phyloP scores from a whole-genome alignment of 2,329 filamentous ascomycete genomes.

The Clonostachys rosea region DNA sequence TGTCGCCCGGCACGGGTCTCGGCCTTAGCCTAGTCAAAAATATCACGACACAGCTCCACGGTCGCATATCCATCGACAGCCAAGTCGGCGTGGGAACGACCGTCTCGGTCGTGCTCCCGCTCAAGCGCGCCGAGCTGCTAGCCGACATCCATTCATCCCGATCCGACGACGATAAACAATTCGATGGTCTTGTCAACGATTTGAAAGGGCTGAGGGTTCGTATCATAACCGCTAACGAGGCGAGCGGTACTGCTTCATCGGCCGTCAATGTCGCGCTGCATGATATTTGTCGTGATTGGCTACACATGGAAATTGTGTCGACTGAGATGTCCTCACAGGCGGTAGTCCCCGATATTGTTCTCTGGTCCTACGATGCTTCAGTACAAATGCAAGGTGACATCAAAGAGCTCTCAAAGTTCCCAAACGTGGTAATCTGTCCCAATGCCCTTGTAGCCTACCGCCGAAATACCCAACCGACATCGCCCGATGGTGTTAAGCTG shows the following conservation, averaged over 20 bases:
- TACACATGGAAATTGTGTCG: slow-evolving; percentile 19
- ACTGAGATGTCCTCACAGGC: slow-evolving; percentile 1
- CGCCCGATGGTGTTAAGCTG: slow-evolving; percentile 11
- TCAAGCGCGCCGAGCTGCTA: slow-evolving; percentile 8
- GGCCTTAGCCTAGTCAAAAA: slow-evolving; percentile 61
- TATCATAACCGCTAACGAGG: slow-evolving; percentile 6
- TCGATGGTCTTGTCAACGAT: slow-evolving; percentile 15
- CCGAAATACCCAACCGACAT: slow-evolving; percentile 8
- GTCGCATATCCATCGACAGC: slow-evolving; percentile 53
- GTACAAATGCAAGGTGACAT: slow-evolving; percentile 1
- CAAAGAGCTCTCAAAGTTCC: slow-evolving; percentile 4
- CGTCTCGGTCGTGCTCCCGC: slow-evolving; percentile 22
- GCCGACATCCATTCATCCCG: not conserved
- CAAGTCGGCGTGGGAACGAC: slow-evolving; percentile 26
- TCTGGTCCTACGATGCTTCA: slow-evolving; percentile 12
- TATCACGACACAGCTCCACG: slow-evolving; percentile 53
- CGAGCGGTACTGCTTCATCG: slow-evolving; percentile 5
- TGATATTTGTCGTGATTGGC: slow-evolving; percentile 22
- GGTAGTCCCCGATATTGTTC: slow-evolving; percentile 14
- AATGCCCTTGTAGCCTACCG: slow-evolving; percentile 20
- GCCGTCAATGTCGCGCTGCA: not conserved
- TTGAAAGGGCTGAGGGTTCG: slow-evolving; percentile 22
- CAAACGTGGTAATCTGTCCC: slow-evolving; percentile 24
- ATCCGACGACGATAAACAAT: slow-evolving; percentile 14
- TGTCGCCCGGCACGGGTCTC: slow-evolving; percentile 58